These are phyloP conservation scores for Toxoplasma gondii DNA, from an alignment of 169 alveolate genomes.

Conservation along the genomic window DNA sequence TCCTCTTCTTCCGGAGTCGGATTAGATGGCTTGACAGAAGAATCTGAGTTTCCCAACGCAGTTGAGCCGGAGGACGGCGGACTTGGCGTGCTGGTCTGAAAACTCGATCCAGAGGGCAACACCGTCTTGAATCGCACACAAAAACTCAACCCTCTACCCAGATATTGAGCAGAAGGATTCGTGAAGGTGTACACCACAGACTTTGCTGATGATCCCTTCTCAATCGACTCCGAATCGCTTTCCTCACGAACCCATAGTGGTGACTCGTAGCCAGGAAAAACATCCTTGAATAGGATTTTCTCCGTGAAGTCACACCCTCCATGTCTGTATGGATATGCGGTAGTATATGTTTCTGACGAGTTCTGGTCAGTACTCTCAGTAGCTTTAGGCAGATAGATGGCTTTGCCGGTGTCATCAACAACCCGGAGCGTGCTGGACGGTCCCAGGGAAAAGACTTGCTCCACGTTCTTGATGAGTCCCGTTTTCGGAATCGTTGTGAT, in stretches of 20 bases:
- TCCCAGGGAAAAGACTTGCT: not conserved
- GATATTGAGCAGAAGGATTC: not conserved
- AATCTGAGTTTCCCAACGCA: too few species aligned
- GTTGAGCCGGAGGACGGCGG: too few species aligned
- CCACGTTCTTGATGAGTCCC: not conserved
- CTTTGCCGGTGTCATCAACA: not conserved
- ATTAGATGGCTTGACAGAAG: too few species aligned
- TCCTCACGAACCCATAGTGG: not conserved
- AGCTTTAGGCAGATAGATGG: not conserved
- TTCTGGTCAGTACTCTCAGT: not conserved
- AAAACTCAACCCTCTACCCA: not conserved
- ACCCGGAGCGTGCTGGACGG: not conserved
- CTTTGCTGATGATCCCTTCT: not conserved
- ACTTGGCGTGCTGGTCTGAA: not conserved
- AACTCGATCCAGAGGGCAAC: not conserved
- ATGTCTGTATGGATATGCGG: not conserved
- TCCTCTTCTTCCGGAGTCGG: too few species aligned
- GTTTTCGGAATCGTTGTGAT: not conserved
- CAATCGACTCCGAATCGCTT: not conserved
- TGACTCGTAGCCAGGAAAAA: not conserved
- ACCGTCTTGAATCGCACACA: constrained; percentile 5
- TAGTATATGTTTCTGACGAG: not conserved
- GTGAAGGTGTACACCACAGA: not conserved
- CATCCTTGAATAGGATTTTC: not conserved
- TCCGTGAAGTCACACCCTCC: constrained; percentile 10